These are phyloP conservation scores for Mortierella sp. DNA, from an alignment of 371 early-diverging fungal species.

Conservation along the genomic window DNA sequence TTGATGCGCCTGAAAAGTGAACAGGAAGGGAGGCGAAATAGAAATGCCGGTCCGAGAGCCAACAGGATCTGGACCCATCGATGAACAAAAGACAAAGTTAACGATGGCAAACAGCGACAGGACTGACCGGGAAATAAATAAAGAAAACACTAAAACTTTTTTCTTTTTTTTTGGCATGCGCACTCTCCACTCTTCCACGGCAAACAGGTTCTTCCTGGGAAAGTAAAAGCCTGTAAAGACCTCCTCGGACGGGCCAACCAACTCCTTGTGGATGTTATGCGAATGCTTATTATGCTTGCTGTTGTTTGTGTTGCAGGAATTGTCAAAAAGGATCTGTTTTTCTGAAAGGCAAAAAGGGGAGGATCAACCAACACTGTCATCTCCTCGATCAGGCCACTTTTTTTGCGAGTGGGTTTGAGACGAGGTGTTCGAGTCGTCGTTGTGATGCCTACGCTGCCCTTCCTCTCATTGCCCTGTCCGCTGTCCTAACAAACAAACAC, in stretches of 20 bases:
- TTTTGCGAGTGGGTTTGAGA: background rate
- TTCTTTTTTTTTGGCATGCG: background rate
- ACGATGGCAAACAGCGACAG: background rate
- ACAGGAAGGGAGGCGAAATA: background rate
- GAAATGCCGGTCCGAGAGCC: conserved; percentile 3
- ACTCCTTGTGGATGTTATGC: background rate
- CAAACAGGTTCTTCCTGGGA: conserved; percentile 11
- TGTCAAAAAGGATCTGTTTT: background rate
- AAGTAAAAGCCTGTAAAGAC: background rate
- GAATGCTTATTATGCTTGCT: background rate
- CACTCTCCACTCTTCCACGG: background rate
- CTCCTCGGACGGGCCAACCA: background rate
- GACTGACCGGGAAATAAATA: background rate
- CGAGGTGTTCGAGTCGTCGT: background rate
- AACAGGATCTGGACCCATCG: conserved; percentile 3
- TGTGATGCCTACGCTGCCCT: background rate
- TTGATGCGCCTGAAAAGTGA: background rate
- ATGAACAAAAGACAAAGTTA: background rate
- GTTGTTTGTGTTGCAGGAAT: background rate
- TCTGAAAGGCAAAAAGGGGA: background rate
- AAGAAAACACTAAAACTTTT: background rate
- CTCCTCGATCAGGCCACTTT: conserved; percentile 3
- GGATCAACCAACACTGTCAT: background rate
- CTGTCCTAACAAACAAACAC: background rate
- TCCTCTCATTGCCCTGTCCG: background rate